These are phyloP conservation scores for Leccinum aurantiacum DNA, from an alignment of 768 basidiomycete species.

Conservation along the genomic window DNA sequence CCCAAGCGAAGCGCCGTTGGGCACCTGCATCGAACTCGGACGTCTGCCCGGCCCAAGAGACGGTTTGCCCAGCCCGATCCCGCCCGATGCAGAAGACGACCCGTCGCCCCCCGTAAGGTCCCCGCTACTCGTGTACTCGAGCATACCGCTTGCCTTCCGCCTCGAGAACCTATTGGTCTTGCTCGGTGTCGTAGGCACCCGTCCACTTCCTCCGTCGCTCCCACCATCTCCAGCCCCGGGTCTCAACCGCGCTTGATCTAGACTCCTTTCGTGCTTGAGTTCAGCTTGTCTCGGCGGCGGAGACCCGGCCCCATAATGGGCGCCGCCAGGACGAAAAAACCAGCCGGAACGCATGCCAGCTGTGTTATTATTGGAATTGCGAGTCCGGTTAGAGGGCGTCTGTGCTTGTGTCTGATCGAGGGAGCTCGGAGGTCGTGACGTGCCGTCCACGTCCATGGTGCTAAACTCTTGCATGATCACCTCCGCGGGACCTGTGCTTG, in stretches of 20 bases:
- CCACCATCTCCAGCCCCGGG: constrained; percentile 7
- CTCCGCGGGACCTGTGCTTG: constrained; percentile 44
- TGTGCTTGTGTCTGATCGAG: constrained; percentile 17
- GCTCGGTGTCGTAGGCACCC: constrained; percentile 29
- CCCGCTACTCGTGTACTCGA: constrained; percentile 27
- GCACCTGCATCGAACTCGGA: constrained; percentile 48
- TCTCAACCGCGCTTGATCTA: constrained; percentile 26
- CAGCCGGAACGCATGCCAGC: constrained; percentile 31
- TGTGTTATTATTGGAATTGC: constrained; percentile 15
- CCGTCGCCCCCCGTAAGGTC: constrained; percentile 25
- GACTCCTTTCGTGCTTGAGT: constrained; percentile 33
- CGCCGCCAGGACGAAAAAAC: constrained; percentile 55
- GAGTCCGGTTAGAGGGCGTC: constrained; percentile 22
- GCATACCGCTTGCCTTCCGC: constrained; percentile 26
- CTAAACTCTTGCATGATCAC: constrained; percentile 29
- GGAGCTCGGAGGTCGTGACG: constrained; percentile 30
- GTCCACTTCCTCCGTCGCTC: not conserved
- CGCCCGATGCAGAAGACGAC: constrained; percentile 22
- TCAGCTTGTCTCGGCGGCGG: constrained; percentile 38
- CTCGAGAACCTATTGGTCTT: constrained; percentile 22
- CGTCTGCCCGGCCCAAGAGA: constrained; percentile 35
- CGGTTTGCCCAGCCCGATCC: constrained; percentile 23
- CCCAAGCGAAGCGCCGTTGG: constrained; percentile 20
- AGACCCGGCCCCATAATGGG: constrained; percentile 44
- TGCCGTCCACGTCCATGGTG: constrained; percentile 22